Evolutionary conservation across 2,329 filamentous ascomycete species (phyloP), one percentile per base, ranked within the genome.

Genomic region (Didymella glomerata): DNA sequence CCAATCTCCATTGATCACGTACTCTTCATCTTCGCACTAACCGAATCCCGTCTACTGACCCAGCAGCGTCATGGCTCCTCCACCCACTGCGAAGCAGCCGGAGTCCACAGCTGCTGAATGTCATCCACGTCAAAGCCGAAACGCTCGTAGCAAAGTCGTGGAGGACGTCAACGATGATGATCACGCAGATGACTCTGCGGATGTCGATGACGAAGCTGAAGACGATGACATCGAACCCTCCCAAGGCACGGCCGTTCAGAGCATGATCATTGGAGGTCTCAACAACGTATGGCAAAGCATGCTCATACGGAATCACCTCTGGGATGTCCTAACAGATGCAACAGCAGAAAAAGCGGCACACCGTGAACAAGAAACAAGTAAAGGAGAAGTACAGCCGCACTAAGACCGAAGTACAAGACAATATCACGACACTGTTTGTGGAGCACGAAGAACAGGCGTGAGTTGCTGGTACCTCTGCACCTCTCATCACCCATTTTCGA

Each of bases 281-380:
- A 63, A 51, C 27, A 61, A 62, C 44, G 70, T 74, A 67, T 55
- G 71, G 68, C 18, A n/a, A 25, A 36, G 24, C 13, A 22, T 24
- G 11, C 28, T 54, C 25, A 47, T 24, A 34, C 47, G 14, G 16
- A 8, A 14, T 18, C 38, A 5, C 32, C 44, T 3, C 16, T 13
- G n/a, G 34, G 9, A 7, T n/a, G 1, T 2, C 49, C 28, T 56
- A 30, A 49, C 41, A 41, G 14, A 9, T 10, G 16, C 2, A 40
- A 20, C 51, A 76, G 72, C 69, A 71, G 68, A 69, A 65, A 61
- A 72, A 69, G 50, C 70, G 71, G 52, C 63, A 69, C 51, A 8
- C 52, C 20, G 40, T 48, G 51, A 62, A 59, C 45, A 71, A 69
- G 51, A 41, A 66, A 27, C 40, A 24, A 22, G 55, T 75, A n/a